A percentile compares a stretch with the other conserved stretches of the same genome.
These are phyloP conservation scores for Magnolia kwangsiensis DNA, from an alignment of 164 flowering plant genomes.

Conservation along the genomic window DNA sequence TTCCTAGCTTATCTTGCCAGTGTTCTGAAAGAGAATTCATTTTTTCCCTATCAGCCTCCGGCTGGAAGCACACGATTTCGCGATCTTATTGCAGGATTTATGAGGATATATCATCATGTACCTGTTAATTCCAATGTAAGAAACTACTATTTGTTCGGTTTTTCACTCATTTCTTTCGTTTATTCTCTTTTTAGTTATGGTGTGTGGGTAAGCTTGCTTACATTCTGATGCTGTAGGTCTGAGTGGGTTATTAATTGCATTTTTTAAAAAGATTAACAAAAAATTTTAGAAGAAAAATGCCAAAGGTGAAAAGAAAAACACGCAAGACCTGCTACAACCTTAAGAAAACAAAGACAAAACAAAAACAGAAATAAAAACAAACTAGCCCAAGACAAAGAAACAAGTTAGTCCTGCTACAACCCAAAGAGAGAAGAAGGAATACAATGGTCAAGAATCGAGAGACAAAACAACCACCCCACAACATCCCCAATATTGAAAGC, in stretches of 20 bases:
- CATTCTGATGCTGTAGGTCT: neutral
- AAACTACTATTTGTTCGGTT: neutral
- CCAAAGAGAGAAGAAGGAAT: too few relatives aligned
- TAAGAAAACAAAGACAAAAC: too few relatives aligned
- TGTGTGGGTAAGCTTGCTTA: neutral
- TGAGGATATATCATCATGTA: slow-evolving; percentile 83
- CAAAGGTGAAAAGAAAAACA: too few relatives aligned
- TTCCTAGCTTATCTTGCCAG: slow-evolving; percentile 90
- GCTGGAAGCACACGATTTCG: slow-evolving; percentile 85
- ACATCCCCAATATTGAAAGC: too few relatives aligned
- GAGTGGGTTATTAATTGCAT: neutral
- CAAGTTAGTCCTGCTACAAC: too few relatives aligned
- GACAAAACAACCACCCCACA: too few relatives aligned
- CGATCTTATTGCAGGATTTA: slow-evolving; percentile 71
- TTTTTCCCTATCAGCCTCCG: slow-evolving; percentile 82
- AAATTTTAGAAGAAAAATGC: too few relatives aligned
- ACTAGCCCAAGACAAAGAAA: too few relatives aligned
- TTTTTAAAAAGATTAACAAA: too few relatives aligned
- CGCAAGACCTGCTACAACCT: too few relatives aligned
- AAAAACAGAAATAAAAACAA: too few relatives aligned
- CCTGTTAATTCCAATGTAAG: slow-evolving; percentile 81
- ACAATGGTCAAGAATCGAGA: too few relatives aligned
- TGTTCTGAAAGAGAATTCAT: slow-evolving; percentile 57
- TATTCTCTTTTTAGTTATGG: neutral
- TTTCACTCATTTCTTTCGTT: neutral